Percentiles rank a stretch among this genome's conserved stretches.
These are phyloP conservation scores for Cunninghamia lanceolata DNA, from an alignment of 75 land plant species.

Conservation along the genomic window DNA sequence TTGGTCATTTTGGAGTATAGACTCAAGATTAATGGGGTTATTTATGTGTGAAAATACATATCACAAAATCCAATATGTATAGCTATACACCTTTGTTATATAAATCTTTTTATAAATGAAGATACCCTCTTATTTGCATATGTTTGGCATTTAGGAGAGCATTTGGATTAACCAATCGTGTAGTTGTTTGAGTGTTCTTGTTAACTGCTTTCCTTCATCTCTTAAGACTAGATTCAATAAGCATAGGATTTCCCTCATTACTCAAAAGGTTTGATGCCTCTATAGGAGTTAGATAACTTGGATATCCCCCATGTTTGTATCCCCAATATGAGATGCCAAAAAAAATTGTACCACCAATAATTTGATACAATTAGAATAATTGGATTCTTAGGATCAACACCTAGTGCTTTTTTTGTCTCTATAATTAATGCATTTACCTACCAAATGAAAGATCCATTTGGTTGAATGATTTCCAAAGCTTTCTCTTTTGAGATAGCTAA, in stretches of 20 bases:
- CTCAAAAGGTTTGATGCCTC: slow-evolving; percentile 53
- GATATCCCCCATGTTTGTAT: slow-evolving; percentile 76
- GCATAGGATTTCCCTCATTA: slow-evolving; percentile 51
- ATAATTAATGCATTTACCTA: slow-evolving; percentile 56
- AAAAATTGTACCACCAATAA: slow-evolving; percentile 60
- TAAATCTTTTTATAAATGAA: no score
- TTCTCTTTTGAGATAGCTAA: slow-evolving; percentile 54
- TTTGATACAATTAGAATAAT: slow-evolving; percentile 52
- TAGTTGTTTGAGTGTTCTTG: no score
- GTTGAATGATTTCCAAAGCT: slow-evolving; percentile 33
- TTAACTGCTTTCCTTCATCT: no score
- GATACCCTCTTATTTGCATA: no score
- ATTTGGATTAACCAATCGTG: no score
- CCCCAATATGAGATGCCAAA: slow-evolving; percentile 60
- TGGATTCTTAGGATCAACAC: slow-evolving; percentile 86
- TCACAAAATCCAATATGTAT: no score
- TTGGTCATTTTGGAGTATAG: no score
- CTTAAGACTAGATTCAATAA: no score
- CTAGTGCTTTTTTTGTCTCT: slow-evolving; percentile 53
- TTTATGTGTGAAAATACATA: no score
- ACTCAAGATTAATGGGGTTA: no score
- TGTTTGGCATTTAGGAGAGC: no score
- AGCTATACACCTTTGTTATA: no score
- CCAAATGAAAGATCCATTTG: slow-evolving; percentile 48
- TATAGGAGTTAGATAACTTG: slow-evolving; percentile 79